These are phyloP conservation scores for Auriscalpium microsporum DNA, from an alignment of 768 basidiomycete species.

Conservation along the genomic window DNA sequence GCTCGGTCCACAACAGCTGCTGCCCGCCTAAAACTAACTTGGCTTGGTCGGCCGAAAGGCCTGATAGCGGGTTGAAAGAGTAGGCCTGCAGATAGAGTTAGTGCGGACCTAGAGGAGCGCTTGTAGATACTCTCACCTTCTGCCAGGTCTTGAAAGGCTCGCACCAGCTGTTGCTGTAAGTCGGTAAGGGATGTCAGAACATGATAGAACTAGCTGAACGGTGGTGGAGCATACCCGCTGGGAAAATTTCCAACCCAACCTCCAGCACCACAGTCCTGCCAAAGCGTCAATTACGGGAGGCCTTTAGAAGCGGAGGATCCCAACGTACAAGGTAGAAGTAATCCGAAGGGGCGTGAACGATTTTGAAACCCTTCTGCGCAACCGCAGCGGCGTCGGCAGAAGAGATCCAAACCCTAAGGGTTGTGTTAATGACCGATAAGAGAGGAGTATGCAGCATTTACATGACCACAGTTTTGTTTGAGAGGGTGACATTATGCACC, in stretches of 20 bases:
- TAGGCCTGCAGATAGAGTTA: slow-evolving; percentile 21
- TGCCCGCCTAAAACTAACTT: slow-evolving; percentile 27
- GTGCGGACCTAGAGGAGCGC: slow-evolving; percentile 14
- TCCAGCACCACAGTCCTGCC: not conserved
- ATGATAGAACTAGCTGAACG: not conserved
- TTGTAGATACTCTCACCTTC: slow-evolving; percentile 16
- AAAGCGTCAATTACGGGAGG: not conserved
- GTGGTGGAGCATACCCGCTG: not conserved
- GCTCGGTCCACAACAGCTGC: slow-evolving; percentile 30
- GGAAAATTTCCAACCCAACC: not conserved
- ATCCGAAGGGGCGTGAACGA: slow-evolving; percentile 65
- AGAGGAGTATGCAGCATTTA: not conserved
- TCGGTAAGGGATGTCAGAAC: not conserved
- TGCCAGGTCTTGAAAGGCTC: slow-evolving; percentile 30
- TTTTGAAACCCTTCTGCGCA: slow-evolving; percentile 46
- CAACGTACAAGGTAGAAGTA: slow-evolving; percentile 62
- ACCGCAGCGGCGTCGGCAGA: slow-evolving; percentile 52
- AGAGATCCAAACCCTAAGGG: slow-evolving; percentile 60
- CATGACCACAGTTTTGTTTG: slow-evolving; percentile 23
- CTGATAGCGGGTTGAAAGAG: slow-evolving; percentile 29
- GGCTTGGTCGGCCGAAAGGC: slow-evolving; percentile 17
- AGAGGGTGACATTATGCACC: slow-evolving; percentile 26
- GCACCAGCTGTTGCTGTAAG: slow-evolving; percentile 20
- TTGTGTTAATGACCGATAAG: slow-evolving; percentile 59
- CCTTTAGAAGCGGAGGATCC: not conserved